Base-by-base conservation (phyloP, 495 filamentous ascomycete genomes). In the Daldinia caldariorum region DNA sequence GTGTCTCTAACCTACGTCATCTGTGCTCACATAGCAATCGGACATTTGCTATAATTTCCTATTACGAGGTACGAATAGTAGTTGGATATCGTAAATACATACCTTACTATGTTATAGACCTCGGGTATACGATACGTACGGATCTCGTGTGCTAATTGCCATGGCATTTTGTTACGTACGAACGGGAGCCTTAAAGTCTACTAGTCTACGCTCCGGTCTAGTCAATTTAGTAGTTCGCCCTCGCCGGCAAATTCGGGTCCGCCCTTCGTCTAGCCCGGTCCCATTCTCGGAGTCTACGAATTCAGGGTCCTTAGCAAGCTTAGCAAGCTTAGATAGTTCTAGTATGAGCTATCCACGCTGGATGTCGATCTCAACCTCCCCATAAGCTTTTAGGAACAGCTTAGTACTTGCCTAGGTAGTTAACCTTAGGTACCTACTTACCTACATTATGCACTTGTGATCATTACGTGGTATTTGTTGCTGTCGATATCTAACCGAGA, bases 271-370 rank as follows among this genome's bases (percentile, higher is more conserved):
- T 51, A 61, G 61, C 9, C 57, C 64, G 60, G 61, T 35, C 56
- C 56, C 60, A 67, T 68, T n/a, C 26, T 64, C 69, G 64, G 64
- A 47, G 41, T 51, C 61, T 61, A 63, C 49, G 69, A 72, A 72
- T 65, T 72, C 69, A 72, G 64, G 56, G 50, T 38, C 64, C 38
- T 49, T n/a, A 35, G 26, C 26, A 26, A 26, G 26, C 38, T 49
- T n/a, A 35, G 26, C 26, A 26, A 26, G 26, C 26, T 1, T 26
- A 26, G 1, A 5, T 35, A 35, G 34, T 56, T 72, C 59, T 64
- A 67, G 54, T 26, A 60, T 58, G 37, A 53, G 26, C 51, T 31
- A 20, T 32, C 29, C 20, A 58, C 7, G 18, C 41, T 2, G 41
- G 29, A 45, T 43, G 56, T 49, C 50, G 55, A 72, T 67, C 63